Evolutionary conservation across 2,329 filamentous ascomycete genomes (phyloP).

Genomic region (Gaeumannomyces sp.): DNA sequence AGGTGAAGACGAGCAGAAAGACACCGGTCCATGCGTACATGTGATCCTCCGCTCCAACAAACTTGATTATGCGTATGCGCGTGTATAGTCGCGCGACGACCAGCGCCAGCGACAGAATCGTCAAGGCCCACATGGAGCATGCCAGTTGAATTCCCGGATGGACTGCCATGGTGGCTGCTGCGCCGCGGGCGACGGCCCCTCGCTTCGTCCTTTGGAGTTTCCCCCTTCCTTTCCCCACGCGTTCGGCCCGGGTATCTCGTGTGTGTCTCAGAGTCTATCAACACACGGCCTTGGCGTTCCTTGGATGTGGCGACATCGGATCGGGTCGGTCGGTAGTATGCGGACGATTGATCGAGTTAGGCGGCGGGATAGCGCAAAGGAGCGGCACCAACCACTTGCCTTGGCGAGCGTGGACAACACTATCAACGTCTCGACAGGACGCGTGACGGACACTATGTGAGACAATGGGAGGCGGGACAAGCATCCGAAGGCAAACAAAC

Average conservation of each 20-base stretch:
- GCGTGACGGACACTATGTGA: not conserved
- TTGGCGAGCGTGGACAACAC: not conserved
- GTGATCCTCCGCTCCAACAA: constrained; percentile 30
- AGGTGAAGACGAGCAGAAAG: constrained; percentile 28
- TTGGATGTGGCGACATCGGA: not conserved
- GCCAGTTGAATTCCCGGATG: constrained; percentile 25
- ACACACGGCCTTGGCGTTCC: not conserved
- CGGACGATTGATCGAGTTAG: not conserved
- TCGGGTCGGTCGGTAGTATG: not conserved
- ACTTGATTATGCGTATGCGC: constrained; percentile 28
- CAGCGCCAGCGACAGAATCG: constrained; percentile 25
- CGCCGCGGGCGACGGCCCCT: not conserved
- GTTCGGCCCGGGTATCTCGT: not conserved
- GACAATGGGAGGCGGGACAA: not conserved
- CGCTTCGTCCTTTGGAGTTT: not conserved
- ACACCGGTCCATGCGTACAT: constrained; percentile 28
- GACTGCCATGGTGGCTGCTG: not conserved
- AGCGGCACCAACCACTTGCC: not conserved
- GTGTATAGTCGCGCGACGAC: constrained; percentile 31
- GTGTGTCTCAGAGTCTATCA: not conserved
- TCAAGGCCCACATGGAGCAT: constrained; percentile 30
- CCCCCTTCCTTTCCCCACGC: not conserved
- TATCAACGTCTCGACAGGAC: not conserved
- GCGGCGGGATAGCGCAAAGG: not conserved
- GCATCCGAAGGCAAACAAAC: not conserved